These are phyloP conservation scores for Globisporangium iwayamae DNA, from an alignment of 352 stramenopile species.

Conservation along the genomic window DNA sequence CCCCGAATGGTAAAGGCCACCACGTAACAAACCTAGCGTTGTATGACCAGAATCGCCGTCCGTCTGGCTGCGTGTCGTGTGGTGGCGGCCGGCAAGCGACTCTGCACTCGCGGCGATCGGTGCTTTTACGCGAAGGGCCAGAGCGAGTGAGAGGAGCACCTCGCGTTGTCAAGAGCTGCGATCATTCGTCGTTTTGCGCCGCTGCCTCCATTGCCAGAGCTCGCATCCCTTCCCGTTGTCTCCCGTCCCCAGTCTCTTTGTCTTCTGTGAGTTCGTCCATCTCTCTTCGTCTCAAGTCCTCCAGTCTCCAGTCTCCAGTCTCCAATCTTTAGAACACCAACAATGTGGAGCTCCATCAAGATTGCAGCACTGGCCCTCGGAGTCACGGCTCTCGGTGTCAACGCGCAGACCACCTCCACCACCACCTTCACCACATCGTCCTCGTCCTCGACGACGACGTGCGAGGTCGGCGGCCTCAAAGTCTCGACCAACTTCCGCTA, in stretches of 20 bases:
- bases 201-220: conserved; percentile 3
- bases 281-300: background rate
- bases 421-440: conserved; percentile 14
- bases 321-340: background rate
- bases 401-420: conserved; percentile 8
- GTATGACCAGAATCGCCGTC: conserved; percentile 4
- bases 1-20: background rate
- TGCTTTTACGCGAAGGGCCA: background rate
- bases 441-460: conserved; percentile 10
- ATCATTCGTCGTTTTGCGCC: conserved; percentile 20
- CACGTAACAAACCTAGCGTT: background rate
- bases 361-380: background rate
- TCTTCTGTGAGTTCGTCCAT: conserved; percentile 6
- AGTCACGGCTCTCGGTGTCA: conserved; percentile 4
- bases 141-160: background rate
- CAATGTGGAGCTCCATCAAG: conserved; percentile 19
- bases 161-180: background rate
- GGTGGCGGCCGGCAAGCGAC: background rate
- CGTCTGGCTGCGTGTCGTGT: conserved; percentile 7
- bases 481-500: conserved; percentile 23
- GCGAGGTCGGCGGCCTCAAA: conserved; percentile 17
- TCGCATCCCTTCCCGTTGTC: background rate
- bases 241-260: background rate
- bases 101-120: background rate
- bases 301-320: background rate